Evolutionary conservation across 352 stramenopile species (phyloP).

Genomic region (Globisporangium radiosum): DNA sequence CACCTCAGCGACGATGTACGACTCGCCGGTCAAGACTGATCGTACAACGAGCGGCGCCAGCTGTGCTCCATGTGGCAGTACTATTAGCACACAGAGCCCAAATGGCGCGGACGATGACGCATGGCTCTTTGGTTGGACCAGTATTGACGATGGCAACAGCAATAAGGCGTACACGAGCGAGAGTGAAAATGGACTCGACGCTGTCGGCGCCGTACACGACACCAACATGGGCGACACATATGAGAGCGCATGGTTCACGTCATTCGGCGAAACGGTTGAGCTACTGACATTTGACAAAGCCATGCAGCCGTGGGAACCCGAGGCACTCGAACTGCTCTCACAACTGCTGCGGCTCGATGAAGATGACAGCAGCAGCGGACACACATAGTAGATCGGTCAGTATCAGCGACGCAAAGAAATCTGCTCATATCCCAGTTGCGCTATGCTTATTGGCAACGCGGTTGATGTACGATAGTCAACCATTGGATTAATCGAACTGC

Average conservation of each 20-base stretch:
- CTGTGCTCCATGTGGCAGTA: not conserved
- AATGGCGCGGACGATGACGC: constrained; percentile 4
- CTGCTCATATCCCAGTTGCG: no score
- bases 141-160: not conserved
- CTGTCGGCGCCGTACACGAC: not conserved
- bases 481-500: no score
- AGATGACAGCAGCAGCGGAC: not conserved
- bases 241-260: constrained; percentile 1
- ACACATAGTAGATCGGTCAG: not conserved
- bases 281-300: constrained; percentile 5
- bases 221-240: not conserved
- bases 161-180: not conserved
- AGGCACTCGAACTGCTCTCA: constrained; percentile 3
- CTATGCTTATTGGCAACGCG: no score
- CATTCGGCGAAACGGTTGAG: not conserved
- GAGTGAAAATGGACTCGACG: not conserved
- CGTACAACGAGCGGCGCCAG: no score
- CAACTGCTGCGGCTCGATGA: constrained; percentile 1
- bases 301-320: constrained; percentile 2
- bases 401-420: not conserved
- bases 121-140: constrained; percentile 5
- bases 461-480: no score
- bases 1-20: not conserved
- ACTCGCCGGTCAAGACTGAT: not conserved
- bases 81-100: not conserved